These are phyloP conservation scores for Astrephomene gubernaculifera DNA, from an alignment of 139 green algal species.

Conservation along the genomic window DNA sequence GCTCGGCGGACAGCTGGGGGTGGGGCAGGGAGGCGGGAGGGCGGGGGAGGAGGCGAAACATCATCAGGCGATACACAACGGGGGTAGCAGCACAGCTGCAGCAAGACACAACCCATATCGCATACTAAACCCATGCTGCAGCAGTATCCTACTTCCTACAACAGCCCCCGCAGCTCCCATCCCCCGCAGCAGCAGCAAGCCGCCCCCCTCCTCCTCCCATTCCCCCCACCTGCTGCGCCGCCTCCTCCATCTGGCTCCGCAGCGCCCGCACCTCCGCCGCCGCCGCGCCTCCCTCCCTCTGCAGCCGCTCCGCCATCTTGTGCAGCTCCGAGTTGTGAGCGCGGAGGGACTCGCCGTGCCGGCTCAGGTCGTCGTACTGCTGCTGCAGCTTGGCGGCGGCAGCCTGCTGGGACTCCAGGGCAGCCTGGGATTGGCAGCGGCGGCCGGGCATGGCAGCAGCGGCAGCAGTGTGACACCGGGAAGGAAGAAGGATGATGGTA, in stretches of 20 bases:
- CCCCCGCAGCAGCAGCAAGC: too few species aligned
- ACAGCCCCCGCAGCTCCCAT: too few species aligned
- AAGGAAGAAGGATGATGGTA: not conserved
- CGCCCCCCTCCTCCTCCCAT: not conserved
- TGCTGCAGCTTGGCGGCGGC: not conserved
- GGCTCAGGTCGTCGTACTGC: constrained; percentile 11
- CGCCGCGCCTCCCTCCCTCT: constrained; percentile 6
- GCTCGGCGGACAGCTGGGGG: constrained; percentile 13
- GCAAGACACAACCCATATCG: too few species aligned
- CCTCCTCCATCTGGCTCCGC: not conserved
- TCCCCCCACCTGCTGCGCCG: constrained; percentile 11
- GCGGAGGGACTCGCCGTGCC: constrained; percentile 12
- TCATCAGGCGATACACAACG: not conserved
- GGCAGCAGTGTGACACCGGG: not conserved
- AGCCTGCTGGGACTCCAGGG: not conserved
- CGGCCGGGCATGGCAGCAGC: too few species aligned
- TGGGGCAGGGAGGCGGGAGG: not conserved
- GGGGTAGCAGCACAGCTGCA: too few species aligned
- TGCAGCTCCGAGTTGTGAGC: constrained; percentile 40
- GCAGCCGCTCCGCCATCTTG: constrained; percentile 34
- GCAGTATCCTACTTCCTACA: too few species aligned
- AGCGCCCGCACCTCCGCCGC: not conserved
- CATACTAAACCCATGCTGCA: too few species aligned
- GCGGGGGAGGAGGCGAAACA: not conserved
- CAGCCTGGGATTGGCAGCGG: not conserved